Evolutionary conservation across 805 yeast genomes (phyloP).

Genomic region (Metschnikowia continentalis): DNA sequence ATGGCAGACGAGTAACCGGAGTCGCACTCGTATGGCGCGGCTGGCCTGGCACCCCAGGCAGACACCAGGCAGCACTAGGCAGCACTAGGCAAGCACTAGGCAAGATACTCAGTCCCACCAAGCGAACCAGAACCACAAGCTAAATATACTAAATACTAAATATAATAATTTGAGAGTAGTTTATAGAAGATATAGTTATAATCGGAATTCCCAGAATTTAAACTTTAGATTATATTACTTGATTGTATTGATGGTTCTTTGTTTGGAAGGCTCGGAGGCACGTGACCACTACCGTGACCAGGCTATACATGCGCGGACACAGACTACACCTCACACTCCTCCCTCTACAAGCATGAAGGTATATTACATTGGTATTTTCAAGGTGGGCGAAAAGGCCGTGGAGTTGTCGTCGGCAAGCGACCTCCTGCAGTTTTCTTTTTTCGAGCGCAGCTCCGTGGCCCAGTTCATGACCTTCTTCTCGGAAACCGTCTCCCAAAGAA

Average conservation of each 20-base stretch:
- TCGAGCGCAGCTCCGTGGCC: conserved; percentile 75
- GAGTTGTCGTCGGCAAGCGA: conserved; percentile 81
- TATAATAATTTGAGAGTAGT: too few relatives aligned
- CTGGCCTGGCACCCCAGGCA: neutral
- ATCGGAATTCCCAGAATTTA: neutral
- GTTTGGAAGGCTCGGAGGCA: neutral
- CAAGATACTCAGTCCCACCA: too few relatives aligned
- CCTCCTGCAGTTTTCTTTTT: conserved; percentile 80
- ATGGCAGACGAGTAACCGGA: neutral
- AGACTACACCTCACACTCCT: neutral
- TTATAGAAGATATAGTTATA: too few relatives aligned
- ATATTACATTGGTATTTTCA: conserved; percentile 82
- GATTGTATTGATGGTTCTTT: too few relatives aligned
- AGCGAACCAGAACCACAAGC: too few relatives aligned
- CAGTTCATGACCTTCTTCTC: conserved; percentile 95
- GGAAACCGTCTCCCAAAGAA: conserved; percentile 85
- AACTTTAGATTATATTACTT: neutral
- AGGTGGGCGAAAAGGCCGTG: conserved; percentile 61
- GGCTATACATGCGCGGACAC: neutral
- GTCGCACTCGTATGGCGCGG: neutral
- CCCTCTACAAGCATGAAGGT: conserved; percentile 60
- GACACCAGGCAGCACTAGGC: too few relatives aligned
- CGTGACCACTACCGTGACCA: neutral
- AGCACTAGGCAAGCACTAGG: too few relatives aligned
- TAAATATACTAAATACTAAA: too few relatives aligned